Base-by-base conservation (phyloP, 2,329 filamentous ascomycete species). In the Xylaria sp. region DNA sequence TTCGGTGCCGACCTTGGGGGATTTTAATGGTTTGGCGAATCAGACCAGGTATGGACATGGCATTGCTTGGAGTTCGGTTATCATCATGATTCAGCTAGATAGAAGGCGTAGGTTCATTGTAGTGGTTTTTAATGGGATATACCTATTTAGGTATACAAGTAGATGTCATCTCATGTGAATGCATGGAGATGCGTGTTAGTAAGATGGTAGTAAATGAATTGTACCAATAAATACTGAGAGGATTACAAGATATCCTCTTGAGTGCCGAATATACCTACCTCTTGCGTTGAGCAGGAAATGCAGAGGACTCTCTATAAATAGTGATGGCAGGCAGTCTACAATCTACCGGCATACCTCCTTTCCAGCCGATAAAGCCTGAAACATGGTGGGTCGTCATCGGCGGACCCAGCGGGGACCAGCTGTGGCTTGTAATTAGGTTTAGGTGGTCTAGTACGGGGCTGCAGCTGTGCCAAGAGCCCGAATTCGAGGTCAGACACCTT, bases 401-500 rank as follows among this genome's bases (percentile, higher is more conserved):
- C 59, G 61, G 57, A 42, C n/a, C 65, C 28, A 17, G 20, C n/a
- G 26, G 23, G 38, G 33, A 9, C 4, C 17, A 44, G 49, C 10
- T 67, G 62, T 65, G 68, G 66, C 72, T 70, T 71, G 71, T 70
- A 69, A 48, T 46, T 59, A 59, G n/a, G n/a, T n/a, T n/a, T n/a
- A n/a, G n/a, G n/a, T n/a, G n/a, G 7, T 42, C 33, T 33, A 33
- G 33, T 33, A 33, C 33, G 65, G 68, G 46, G 28, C 46, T 56
- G 42, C 28, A 42, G 53, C 46, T 15, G 42, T 70, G 68, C 68
- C 68, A 70, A 70, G 65, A 65, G 49, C 31, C 40, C 66, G 70
- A 72, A 74, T 71, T 71, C 53, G 46, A 64, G 66, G 53, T 64
- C 67, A 61, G 70, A 76, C 73, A 75, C 74, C 72, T 76, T 74